Conservation (phyloP, 495 filamentous ascomycete species). For the Penicillium simplicissimum region DNA sequence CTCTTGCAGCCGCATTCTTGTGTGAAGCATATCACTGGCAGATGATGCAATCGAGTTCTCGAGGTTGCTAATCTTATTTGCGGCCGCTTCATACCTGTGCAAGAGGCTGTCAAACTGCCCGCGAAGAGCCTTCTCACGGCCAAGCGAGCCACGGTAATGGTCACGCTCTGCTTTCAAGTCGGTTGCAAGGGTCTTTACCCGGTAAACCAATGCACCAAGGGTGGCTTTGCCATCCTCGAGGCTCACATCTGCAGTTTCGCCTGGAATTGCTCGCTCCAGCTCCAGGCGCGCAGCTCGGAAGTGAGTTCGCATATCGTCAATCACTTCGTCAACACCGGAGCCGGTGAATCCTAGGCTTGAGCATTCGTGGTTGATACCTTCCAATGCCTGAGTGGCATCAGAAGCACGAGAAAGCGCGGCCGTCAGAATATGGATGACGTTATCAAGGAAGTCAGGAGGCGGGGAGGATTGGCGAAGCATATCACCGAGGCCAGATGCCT, state of each 20-base stretch:
- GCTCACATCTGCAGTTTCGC: conserved; percentile 54
- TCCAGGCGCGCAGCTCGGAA: conserved; percentile 69
- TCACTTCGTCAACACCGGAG: conserved; percentile 44
- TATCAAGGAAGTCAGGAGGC: conserved; percentile 41
- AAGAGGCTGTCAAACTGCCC: conserved; percentile 47
- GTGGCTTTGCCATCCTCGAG: conserved; percentile 41
- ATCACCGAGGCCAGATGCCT: conserved; percentile 35
- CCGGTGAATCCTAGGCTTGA: conserved; percentile 57
- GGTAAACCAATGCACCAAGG: conserved; percentile 36
- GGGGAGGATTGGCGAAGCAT: conserved; percentile 39
- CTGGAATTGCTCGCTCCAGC: conserved; percentile 66
- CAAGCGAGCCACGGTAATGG: conserved; percentile 32
- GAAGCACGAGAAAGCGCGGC: conserved; percentile 38
- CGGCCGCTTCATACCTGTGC: conserved; percentile 37
- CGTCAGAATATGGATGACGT: conserved; percentile 35
- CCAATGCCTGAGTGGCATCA: conserved; percentile 39
- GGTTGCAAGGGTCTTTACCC: conserved; percentile 40
- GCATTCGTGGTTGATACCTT: conserved; percentile 44
- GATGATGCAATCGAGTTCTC: conserved; percentile 60
- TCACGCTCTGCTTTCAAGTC: conserved; percentile 36
- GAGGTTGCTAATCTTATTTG: conserved; percentile 48
- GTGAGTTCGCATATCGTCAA: conserved; percentile 49
- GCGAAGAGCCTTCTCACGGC: conserved; percentile 40
- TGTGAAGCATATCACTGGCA: conserved; percentile 48
- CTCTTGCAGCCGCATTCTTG: conserved; percentile 46